Conservation (phyloP, 2,329 filamentous ascomycete genomes). For the Coniosporium tulheliwenetii region DNA sequence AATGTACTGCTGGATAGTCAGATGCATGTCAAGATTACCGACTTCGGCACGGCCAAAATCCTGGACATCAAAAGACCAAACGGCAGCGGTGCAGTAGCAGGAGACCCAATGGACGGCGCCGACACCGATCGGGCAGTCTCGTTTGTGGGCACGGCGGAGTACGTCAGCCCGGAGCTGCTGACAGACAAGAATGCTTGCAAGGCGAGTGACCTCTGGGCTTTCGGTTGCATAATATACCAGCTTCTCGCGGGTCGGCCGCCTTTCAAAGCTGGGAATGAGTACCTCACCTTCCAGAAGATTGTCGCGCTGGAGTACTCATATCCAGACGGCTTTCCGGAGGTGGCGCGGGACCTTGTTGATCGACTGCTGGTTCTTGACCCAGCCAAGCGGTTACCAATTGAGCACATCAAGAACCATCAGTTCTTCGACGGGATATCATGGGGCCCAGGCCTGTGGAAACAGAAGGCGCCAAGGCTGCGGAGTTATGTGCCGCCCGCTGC, state of each 20-base stretch:
- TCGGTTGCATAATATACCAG: conserved; percentile 96
- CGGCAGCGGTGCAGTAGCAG: conserved; percentile 19
- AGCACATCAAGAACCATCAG: conserved; percentile 91
- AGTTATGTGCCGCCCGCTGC: conserved; percentile 64
- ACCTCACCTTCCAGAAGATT: conserved; percentile 96
- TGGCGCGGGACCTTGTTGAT: conserved; percentile 80
- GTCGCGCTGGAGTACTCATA: conserved; percentile 90
- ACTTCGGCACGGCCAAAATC: conserved; percentile 97
- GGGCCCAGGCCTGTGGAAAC: conserved; percentile 74
- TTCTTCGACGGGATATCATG: conserved; percentile 85
- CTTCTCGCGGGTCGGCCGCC: conserved; percentile 88
- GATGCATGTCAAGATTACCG: conserved; percentile 97
- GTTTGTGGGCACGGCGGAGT: conserved; percentile 95
- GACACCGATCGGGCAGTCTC: conserved; percentile 71
- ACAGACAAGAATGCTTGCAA: conserved; percentile 96
- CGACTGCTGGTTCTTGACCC: conserved; percentile 83
- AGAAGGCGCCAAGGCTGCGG: conserved; percentile 75
- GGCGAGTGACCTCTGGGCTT: conserved; percentile 94
- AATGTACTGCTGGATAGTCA: conserved; percentile 90
- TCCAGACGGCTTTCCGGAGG: conserved; percentile 69
- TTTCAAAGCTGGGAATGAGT: conserved; percentile 92
- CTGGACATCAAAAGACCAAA: conserved; percentile 36
- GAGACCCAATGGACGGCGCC: conserved; percentile 37
- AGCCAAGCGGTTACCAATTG: conserved; percentile 66
- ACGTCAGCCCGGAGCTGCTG: conserved; percentile 92